Conservation (phyloP, 2,329 filamentous ascomycete species). For the Paraphoma chrysanthemicola region DNA sequence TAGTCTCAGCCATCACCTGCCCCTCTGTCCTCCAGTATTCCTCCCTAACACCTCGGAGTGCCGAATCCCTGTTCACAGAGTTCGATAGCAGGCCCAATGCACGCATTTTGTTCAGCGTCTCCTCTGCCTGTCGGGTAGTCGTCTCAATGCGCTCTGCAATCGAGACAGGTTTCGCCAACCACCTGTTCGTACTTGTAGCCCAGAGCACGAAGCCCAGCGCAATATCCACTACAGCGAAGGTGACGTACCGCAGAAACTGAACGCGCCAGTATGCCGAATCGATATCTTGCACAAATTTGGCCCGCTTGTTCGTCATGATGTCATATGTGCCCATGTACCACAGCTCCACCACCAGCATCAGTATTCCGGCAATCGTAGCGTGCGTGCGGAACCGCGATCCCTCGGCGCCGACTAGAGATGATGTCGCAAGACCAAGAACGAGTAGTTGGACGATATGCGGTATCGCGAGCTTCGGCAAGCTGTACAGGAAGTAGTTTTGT, state of each 20-base stretch:
- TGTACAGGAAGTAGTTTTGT: constrained; percentile 79
- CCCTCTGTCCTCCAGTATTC: constrained; percentile 85
- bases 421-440: constrained; percentile 76
- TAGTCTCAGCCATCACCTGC: constrained; percentile 72
- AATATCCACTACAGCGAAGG: constrained; percentile 70
- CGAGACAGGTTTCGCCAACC: constrained; percentile 69
- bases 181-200: constrained; percentile 79
- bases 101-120: constrained; percentile 70
- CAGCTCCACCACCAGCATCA: constrained; percentile 68
- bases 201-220: constrained; percentile 72
- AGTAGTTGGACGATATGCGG: constrained; percentile 84
- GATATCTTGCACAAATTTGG: constrained; percentile 65
- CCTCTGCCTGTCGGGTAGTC: constrained; percentile 63
- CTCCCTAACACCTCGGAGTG: constrained; percentile 69
- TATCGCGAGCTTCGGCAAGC: constrained; percentile 72
- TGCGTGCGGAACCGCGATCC: constrained; percentile 72
- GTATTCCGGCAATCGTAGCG: constrained; percentile 69
- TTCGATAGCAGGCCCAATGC: constrained; percentile 81
- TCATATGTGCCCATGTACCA: constrained; percentile 72
- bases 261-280: constrained; percentile 76
- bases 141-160: constrained; percentile 72
- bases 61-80: constrained; percentile 75
- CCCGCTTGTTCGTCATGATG: constrained; percentile 68
- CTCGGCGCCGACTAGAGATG: constrained; percentile 68
- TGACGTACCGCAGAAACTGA: constrained; percentile 67